Evolutionary conservation across 2,329 filamentous ascomycete species (phyloP).

Genomic region (Sarocladium brachiariae): DNA sequence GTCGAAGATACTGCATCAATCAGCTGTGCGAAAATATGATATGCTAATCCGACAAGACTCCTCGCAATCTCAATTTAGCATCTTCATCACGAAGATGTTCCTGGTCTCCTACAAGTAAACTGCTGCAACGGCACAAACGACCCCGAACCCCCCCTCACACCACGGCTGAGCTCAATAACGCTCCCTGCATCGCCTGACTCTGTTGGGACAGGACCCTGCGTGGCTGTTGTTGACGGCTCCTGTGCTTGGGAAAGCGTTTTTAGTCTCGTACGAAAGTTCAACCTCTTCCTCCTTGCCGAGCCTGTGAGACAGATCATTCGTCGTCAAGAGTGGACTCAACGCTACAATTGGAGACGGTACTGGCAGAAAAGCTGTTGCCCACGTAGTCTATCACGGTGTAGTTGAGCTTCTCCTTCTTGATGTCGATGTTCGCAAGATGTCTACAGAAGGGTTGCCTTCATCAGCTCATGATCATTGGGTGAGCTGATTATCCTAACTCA

Average conservation of each 20-base stretch:
- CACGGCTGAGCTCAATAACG: neutral
- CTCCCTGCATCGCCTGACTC: neutral
- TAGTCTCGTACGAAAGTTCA: neutral
- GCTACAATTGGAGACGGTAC: neutral
- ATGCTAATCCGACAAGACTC: too few relatives aligned
- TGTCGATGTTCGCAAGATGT: neutral
- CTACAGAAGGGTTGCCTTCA: neutral
- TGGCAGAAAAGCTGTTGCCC: neutral
- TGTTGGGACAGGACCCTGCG: neutral
- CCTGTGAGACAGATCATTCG: neutral
- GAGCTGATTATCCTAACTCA: neutral
- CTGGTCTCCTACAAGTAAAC: neutral
- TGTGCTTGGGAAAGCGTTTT: neutral
- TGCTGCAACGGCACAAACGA: neutral
- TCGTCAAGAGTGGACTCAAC: neutral
- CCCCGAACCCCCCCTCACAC: neutral
- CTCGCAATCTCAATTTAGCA: too few relatives aligned
- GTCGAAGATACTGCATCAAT: too few relatives aligned
- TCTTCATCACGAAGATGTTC: too few relatives aligned
- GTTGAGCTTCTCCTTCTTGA: neutral
- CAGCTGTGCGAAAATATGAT: too few relatives aligned
- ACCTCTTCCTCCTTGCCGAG: neutral
- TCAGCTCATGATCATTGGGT: too few relatives aligned
- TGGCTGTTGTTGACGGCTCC: neutral
- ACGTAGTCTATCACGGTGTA: slow-evolving; percentile 1